These are phyloP conservation scores for Closterium sp. DNA, from an alignment of 139 green algal genomes.

Conservation along the genomic window DNA sequence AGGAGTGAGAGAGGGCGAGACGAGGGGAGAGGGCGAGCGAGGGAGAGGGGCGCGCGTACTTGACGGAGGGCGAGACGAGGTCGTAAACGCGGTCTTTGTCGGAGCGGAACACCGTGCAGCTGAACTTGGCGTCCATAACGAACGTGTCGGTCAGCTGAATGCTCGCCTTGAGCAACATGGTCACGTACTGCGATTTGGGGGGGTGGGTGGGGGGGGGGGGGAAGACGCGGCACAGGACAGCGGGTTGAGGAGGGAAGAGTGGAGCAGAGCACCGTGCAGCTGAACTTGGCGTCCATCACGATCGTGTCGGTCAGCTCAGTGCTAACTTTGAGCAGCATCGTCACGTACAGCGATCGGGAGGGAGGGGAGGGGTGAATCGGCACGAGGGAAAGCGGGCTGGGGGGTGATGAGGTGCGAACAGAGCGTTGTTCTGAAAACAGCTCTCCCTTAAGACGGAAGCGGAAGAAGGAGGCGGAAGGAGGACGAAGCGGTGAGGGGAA, in stretches of 20 bases:
- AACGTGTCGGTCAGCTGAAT: neutral
- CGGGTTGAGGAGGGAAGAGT: too few species aligned
- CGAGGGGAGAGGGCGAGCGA: neutral
- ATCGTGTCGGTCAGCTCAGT: neutral
- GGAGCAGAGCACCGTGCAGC: neutral
- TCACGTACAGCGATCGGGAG: neutral
- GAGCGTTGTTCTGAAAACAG: neutral
- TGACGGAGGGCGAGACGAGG: neutral
- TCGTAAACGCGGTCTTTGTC: neutral
- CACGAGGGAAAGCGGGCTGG: neutral
- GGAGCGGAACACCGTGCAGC: neutral
- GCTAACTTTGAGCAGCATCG: neutral
- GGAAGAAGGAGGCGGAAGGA: neutral
- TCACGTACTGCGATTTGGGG: neutral
- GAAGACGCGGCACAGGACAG: too few species aligned
- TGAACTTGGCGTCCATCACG: neutral
- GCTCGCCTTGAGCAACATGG: neutral
- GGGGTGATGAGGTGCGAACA: neutral
- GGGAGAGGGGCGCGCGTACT: neutral
- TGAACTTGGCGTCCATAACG: neutral
- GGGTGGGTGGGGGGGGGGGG: too few species aligned
- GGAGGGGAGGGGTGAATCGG: too few species aligned
- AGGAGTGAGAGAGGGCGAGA: neutral
- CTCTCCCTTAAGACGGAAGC: neutral
- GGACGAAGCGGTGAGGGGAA: neutral